Percentiles rank a stretch among this genome's conserved stretches.
Evolutionary conservation across 192 early-diverging fungal species (phyloP).

Genomic region (Coemansia sp.): DNA sequence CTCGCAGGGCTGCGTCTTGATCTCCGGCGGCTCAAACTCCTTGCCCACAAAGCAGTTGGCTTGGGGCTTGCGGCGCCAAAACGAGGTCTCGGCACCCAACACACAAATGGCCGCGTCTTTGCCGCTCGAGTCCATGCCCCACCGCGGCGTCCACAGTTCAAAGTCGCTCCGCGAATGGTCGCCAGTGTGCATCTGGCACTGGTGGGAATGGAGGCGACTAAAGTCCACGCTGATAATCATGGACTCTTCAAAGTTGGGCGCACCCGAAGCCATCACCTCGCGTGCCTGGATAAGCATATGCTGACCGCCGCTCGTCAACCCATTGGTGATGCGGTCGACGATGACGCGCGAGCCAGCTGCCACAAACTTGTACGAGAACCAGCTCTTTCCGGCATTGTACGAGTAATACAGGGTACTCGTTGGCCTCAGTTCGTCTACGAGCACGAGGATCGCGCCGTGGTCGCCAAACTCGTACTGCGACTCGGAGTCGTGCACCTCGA

Average conservation of each 20-base stretch:
- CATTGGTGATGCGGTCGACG: slow-evolving; percentile 65
- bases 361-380: slow-evolving; percentile 67
- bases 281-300: slow-evolving; percentile 75
- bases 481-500: slow-evolving; percentile 65
- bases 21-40: slow-evolving; percentile 61
- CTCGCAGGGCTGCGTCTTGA: slow-evolving; percentile 61
- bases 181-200: slow-evolving; percentile 56
- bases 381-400: slow-evolving; percentile 78
- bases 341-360: slow-evolving; percentile 58
- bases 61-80: slow-evolving; percentile 75
- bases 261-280: slow-evolving; percentile 20
- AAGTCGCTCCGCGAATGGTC: slow-evolving; percentile 77
- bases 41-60: slow-evolving; percentile 72
- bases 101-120: slow-evolving; percentile 66
- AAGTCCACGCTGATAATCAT: slow-evolving; percentile 68
- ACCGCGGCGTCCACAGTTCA: slow-evolving; percentile 78
- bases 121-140: slow-evolving; percentile 33
- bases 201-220: slow-evolving; percentile 29
- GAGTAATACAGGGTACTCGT: slow-evolving; percentile 73
- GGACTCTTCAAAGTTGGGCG: slow-evolving; percentile 21
- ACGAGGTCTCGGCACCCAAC: slow-evolving; percentile 63
- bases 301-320: slow-evolving; percentile 66
- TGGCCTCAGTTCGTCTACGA: slow-evolving; percentile 73
- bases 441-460: slow-evolving; percentile 82
- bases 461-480: slow-evolving; percentile 88